A percentile compares a stretch with the other conserved stretches of the same genome.
phyloP scores from a whole-genome alignment of 2,329 filamentous ascomycete species.

The Byssochlamys sp. region DNA sequence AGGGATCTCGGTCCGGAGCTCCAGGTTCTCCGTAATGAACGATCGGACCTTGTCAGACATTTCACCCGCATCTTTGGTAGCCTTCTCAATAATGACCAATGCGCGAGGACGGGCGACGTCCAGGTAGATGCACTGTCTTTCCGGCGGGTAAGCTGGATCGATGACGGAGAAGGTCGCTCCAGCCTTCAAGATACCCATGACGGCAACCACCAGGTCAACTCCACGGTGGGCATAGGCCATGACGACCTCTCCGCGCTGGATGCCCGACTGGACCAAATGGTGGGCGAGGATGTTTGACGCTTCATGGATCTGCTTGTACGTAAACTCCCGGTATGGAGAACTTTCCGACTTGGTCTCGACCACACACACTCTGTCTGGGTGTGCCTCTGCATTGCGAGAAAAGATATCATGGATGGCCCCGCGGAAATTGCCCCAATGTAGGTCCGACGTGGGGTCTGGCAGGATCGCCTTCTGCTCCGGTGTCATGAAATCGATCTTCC shows the following conservation, averaged over 20 bases:
- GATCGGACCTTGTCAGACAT: conserved; percentile 50
- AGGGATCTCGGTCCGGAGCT: conserved; percentile 65
- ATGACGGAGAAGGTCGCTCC: conserved; percentile 54
- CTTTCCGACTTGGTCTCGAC: conserved; percentile 50
- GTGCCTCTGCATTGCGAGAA: conserved; percentile 45
- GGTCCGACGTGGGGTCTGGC: conserved; percentile 35
- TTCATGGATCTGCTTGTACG: conserved; percentile 78
- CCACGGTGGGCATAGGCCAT: conserved; percentile 83
- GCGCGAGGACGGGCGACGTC: conserved; percentile 67
- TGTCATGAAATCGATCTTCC: conserved; percentile 35
- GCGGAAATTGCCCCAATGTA: conserved; percentile 38
- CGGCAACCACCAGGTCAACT: conserved; percentile 65
- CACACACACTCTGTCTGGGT: conserved; percentile 61
- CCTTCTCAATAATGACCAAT: conserved; percentile 63
- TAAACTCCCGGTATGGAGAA: conserved; percentile 58
- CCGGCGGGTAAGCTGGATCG: conserved; percentile 73
- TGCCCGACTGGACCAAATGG: conserved; percentile 63
- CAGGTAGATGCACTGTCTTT: conserved; percentile 71
- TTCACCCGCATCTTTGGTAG: conserved; percentile 58
- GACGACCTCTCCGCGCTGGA: conserved; percentile 73
- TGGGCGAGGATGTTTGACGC: conserved; percentile 71
- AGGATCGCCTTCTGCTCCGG: conserved; percentile 15
- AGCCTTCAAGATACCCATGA: conserved; percentile 64
- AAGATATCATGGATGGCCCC: conserved; percentile 39
- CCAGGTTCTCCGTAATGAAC: conserved; percentile 65